phyloP scores from a whole-genome alignment of 2,329 filamentous ascomycete species.

The Talaromyces marneffei region DNA sequence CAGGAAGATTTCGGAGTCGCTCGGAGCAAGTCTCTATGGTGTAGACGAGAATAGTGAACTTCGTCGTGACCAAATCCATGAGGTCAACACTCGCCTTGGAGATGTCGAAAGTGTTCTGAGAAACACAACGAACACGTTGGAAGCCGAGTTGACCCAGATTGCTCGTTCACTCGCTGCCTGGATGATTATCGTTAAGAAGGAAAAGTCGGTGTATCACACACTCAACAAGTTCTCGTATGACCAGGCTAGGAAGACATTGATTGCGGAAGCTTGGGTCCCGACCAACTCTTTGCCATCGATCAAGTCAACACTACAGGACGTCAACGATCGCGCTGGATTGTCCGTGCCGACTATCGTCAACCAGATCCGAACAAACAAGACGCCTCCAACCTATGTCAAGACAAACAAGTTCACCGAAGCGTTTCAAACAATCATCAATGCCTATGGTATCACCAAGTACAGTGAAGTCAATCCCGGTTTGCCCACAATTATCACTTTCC shows the following conservation, averaged over 20 bases:
- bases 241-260: conserved; percentile 87
- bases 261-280: conserved; percentile 96
- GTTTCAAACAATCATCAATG: conserved; percentile 98
- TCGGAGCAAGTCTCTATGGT: conserved; percentile 91
- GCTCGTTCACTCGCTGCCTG: conserved; percentile 86
- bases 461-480: conserved; percentile 94
- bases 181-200: conserved; percentile 97
- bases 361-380: conserved; percentile 94
- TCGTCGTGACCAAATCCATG: conserved; percentile 89
- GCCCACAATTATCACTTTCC: conserved; percentile 93
- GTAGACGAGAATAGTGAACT: conserved; percentile 97
- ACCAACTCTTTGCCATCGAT: conserved; percentile 85
- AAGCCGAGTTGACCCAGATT: conserved; percentile 90
- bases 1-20: conserved; percentile 95
- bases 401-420: conserved; percentile 98
- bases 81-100: conserved; percentile 87
- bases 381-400: conserved; percentile 92
- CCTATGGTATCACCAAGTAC: conserved; percentile 96
- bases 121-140: conserved; percentile 91
- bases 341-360: conserved; percentile 99
- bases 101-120: conserved; percentile 87
- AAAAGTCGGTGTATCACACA: conserved; percentile 95
- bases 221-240: conserved; percentile 97
- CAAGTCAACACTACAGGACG: conserved; percentile 88
- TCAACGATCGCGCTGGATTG: conserved; percentile 89